Percentiles rank a stretch among this genome's conserved stretches.
Evolutionary conservation across 805 yeast genomes (phyloP).

Genomic region (Schwanniomyces vanrijiae): DNA sequence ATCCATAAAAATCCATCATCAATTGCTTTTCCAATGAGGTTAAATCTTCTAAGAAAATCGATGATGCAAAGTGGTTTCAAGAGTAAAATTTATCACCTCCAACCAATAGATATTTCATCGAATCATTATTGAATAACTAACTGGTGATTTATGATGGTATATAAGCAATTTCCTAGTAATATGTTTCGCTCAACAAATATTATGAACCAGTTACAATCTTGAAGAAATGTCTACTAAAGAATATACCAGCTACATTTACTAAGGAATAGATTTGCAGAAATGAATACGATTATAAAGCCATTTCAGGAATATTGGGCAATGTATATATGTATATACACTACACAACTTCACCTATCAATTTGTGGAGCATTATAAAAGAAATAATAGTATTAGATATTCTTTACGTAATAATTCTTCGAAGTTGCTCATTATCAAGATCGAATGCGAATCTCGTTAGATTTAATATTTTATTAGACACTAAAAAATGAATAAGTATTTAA

Average conservation of each 20-base stretch:
- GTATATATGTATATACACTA: neutral
- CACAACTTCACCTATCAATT: neutral
- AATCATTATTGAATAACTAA: conserved; percentile 24
- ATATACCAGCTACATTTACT: conserved; percentile 18
- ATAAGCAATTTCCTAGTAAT: conserved; percentile 31
- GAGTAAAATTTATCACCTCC: conserved; percentile 26
- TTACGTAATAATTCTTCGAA: neutral
- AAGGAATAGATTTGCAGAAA: neutral
- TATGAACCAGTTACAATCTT: conserved; percentile 29
- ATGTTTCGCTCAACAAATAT: conserved; percentile 29
- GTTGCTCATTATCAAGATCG: neutral
- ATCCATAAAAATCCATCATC: conserved; percentile 25
- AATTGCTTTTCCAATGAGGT: conserved; percentile 29
- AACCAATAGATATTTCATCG: conserved; percentile 21
- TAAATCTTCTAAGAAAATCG: conserved; percentile 12
- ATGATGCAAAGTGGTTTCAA: conserved; percentile 22
- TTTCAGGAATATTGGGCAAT: too few species aligned
- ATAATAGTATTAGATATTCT: neutral
- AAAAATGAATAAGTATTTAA: neutral
- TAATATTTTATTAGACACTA: neutral
- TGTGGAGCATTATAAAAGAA: too few species aligned
- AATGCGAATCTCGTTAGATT: neutral
- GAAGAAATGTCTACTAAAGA: conserved; percentile 22
- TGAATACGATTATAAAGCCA: neutral
- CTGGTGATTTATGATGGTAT: conserved; percentile 28